A percentile compares a stretch with the other conserved stretches of the same genome.
Evolutionary conservation across 2,329 filamentous ascomycete species (phyloP).

Genomic region (Curvularia verruculosa): DNA sequence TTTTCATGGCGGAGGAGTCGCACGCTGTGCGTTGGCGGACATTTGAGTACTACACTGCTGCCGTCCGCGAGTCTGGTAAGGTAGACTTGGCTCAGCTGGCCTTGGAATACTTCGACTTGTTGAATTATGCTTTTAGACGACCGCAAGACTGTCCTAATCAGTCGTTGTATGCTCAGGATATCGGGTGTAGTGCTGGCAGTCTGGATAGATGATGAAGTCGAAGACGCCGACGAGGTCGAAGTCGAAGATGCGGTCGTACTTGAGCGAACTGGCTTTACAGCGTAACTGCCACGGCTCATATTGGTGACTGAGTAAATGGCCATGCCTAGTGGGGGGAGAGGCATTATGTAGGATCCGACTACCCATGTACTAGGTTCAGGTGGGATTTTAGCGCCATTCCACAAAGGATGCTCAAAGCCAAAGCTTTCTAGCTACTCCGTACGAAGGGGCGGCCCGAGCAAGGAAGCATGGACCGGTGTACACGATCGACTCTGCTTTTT

Average conservation of each 20-base stretch:
- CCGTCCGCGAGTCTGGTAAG: constrained; percentile 50
- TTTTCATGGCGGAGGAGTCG: constrained; percentile 54
- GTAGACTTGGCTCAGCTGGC: constrained; percentile 50
- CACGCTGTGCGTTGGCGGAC: constrained; percentile 46
- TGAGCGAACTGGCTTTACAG: constrained; percentile 29
- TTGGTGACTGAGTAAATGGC: constrained; percentile 40
- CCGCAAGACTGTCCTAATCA: constrained; percentile 40
- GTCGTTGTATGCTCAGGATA: constrained; percentile 44
- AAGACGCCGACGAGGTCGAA: constrained; percentile 33
- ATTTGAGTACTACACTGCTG: constrained; percentile 51
- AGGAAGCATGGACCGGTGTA: constrained; percentile 16
- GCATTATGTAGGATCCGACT: constrained; percentile 41
- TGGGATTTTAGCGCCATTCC: constrained; percentile 26
- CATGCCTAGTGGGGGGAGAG: constrained; percentile 45
- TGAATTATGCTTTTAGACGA: constrained; percentile 42
- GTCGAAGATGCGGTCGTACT: constrained; percentile 34
- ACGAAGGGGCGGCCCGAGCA: constrained; percentile 22
- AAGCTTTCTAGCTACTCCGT: constrained; percentile 25
- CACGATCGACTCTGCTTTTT: not conserved
- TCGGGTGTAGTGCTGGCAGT: constrained; percentile 32
- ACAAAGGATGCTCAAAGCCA: constrained; percentile 14
- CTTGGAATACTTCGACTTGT: constrained; percentile 44
- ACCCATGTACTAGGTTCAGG: constrained; percentile 18
- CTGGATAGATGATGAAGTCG: constrained; percentile 35
- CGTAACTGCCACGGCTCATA: constrained; percentile 44